phyloP scores from a whole-genome alignment of 495 filamentous ascomycete genomes.

The Penicillium coffeae region DNA sequence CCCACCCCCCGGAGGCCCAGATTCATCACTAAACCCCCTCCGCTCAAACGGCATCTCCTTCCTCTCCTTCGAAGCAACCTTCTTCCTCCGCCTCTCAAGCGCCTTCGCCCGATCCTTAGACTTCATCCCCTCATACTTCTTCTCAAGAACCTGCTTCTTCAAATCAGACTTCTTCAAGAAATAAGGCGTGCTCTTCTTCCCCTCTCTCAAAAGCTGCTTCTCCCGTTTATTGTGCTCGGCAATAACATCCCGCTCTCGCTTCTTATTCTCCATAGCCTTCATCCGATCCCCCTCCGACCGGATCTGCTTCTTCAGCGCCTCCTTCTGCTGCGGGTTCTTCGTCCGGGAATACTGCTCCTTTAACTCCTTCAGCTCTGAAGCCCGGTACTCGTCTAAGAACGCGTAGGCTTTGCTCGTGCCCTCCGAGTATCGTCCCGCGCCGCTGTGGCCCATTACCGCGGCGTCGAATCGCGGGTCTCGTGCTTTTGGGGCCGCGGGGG shows the following conservation, averaged over 20 bases:
- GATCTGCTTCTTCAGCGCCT: conserved; percentile 62
- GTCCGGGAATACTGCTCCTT: conserved; percentile 60
- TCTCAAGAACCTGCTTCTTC: conserved; percentile 75
- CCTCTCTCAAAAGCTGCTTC: conserved; percentile 75
- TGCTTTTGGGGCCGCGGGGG: conserved; percentile 34
- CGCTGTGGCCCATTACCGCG: conserved; percentile 37
- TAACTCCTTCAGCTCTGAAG: conserved; percentile 71
- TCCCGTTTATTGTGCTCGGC: conserved; percentile 74
- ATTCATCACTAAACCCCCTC: conserved; percentile 38
- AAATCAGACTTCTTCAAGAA: conserved; percentile 86
- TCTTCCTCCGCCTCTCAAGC: conserved; percentile 81
- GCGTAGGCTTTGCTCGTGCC: conserved; percentile 67
- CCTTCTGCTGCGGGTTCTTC: conserved; percentile 57
- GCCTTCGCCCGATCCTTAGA: conserved; percentile 73
- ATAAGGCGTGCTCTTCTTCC: conserved; percentile 89
- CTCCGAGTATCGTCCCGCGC: conserved; percentile 27
- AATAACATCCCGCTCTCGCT: conserved; percentile 60
- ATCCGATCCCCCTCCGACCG: conserved; percentile 65
- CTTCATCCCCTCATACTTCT: conserved; percentile 76
- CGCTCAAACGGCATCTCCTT: conserved; percentile 70
- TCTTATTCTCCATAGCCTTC: conserved; percentile 63
- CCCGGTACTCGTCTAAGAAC: conserved; percentile 82
- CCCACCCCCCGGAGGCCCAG: conserved; percentile 16
- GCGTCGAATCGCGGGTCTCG: conserved; percentile 90
- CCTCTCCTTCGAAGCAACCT: conserved; percentile 73